These are phyloP conservation scores for Amylocystis lapponica DNA, from an alignment of 768 basidiomycete species.

Conservation along the genomic window DNA sequence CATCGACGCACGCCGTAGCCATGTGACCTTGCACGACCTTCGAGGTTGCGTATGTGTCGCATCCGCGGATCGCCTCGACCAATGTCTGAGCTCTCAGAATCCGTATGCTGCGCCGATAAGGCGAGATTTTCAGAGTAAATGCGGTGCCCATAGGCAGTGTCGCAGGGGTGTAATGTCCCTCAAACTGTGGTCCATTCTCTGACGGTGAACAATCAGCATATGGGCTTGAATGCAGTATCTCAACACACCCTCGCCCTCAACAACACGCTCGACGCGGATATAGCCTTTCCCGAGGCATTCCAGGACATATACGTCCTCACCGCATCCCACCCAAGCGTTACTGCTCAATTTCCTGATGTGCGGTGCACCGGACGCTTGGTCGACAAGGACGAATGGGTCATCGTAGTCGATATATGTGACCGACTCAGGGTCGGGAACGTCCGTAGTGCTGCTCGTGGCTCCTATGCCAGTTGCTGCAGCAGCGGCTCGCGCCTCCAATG, in stretches of 20 bases:
- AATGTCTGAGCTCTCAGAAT: constrained; percentile 53
- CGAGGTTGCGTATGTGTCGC: constrained; percentile 57
- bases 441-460: constrained; percentile 18
- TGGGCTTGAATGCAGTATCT: background rate
- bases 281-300: constrained; percentile 69
- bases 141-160: constrained; percentile 42
- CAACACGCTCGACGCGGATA: constrained; percentile 51
- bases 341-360: constrained; percentile 49
- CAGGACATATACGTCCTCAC: constrained; percentile 62
- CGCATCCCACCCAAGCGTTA: constrained; percentile 79
- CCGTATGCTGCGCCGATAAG: constrained; percentile 38
- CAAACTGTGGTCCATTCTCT: constrained; percentile 34
- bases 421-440: constrained; percentile 50
- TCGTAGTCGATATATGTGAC: constrained; percentile 76
- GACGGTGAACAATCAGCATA: background rate
- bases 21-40: constrained; percentile 50
- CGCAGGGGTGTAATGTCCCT: constrained; percentile 51
- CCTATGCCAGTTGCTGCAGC: constrained; percentile 7
- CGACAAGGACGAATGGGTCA: constrained; percentile 59
- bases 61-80: constrained; percentile 55
- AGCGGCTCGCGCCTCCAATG: constrained; percentile 38
- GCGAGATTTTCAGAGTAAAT: constrained; percentile 39
- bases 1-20: constrained; percentile 42
- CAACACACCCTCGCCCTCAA: constrained; percentile 31
- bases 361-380: constrained; percentile 43